Percentiles rank a stretch among this genome's conserved stretches.
phyloP scores from a whole-genome alignment of 1,284 basidiomycete species.

The Cutaneotrichosporon cavernicola region DNA sequence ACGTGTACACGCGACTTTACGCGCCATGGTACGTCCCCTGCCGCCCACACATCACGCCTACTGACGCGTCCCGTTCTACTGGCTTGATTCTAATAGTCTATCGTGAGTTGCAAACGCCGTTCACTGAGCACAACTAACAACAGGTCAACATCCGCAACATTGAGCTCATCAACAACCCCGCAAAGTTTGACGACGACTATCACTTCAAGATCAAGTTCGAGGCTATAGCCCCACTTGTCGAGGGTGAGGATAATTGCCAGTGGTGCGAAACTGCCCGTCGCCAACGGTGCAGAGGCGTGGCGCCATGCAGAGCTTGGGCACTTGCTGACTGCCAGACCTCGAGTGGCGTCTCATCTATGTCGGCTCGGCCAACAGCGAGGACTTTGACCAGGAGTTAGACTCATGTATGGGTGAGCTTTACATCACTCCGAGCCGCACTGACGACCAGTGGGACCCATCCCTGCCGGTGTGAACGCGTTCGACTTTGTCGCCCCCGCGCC shows the following conservation, averaged over 20 bases:
- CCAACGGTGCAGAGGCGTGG: not conserved
- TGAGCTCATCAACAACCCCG: constrained; percentile 88
- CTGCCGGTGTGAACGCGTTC: constrained; percentile 91
- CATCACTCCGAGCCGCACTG: not conserved
- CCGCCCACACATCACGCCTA: not conserved
- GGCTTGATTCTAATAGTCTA: constrained; percentile 33
- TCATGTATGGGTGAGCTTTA: constrained; percentile 69
- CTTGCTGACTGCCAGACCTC: constrained; percentile 64
- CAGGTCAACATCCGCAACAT: constrained; percentile 57
- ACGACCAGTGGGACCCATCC: constrained; percentile 78
- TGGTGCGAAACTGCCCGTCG: not conserved
- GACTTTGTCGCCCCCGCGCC: constrained; percentile 76
- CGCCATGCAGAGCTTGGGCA: not conserved
- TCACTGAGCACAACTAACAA: constrained; percentile 9
- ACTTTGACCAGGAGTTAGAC: constrained; percentile 93
- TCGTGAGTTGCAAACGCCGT: constrained; percentile 32
- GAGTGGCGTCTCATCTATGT: constrained; percentile 99
- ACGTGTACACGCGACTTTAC: constrained; percentile 5
- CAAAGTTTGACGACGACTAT: constrained; percentile 85
- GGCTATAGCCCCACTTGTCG: constrained; percentile 87
- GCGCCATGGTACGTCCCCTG: constrained; percentile 14
- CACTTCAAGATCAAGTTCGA: constrained; percentile 96
- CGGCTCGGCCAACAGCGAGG: constrained; percentile 85
- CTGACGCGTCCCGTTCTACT: constrained; percentile 5
- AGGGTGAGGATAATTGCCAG: constrained; percentile 61